Percentiles rank a stretch among this genome's conserved stretches.
These are phyloP conservation scores for Naganishia albida DNA, from an alignment of 1,284 basidiomycete species.

Conservation along the genomic window DNA sequence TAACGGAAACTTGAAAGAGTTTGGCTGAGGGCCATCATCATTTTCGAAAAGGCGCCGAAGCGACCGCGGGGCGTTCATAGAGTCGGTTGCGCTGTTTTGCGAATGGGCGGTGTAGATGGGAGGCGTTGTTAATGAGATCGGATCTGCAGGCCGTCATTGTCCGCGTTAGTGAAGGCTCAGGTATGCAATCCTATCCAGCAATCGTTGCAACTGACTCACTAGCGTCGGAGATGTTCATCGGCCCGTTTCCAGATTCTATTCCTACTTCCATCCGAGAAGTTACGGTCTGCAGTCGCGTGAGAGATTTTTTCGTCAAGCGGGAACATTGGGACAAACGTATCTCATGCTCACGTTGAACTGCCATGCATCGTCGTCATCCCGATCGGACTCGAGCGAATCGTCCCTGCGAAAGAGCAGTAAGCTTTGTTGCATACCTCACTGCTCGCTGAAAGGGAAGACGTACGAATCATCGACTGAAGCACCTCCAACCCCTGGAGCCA, in stretches of 20 bases:
- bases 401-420: slow-evolving; percentile 28
- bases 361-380: slow-evolving; percentile 47
- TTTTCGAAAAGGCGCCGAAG: slow-evolving; percentile 53
- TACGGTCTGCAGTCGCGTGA: slow-evolving; percentile 41
- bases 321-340: background rate
- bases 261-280: slow-evolving; percentile 29
- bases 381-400: slow-evolving; percentile 30
- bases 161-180: too few relatives aligned
- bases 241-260: slow-evolving; percentile 22
- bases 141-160: slow-evolving; percentile 10
- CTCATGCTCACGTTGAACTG: slow-evolving; percentile 48
- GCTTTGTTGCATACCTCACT: too few relatives aligned
- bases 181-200: background rate
- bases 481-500: slow-evolving; percentile 60
- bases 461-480: slow-evolving; percentile 46
- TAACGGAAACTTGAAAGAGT: slow-evolving; percentile 45
- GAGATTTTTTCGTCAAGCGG: background rate
- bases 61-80: slow-evolving; percentile 47
- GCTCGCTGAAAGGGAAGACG: background rate
- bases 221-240: slow-evolving; percentile 14
- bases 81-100: slow-evolving; percentile 11
- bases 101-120: slow-evolving; percentile 11
- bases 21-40: slow-evolving; percentile 46
- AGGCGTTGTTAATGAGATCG: slow-evolving; percentile 10
- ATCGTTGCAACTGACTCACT: background rate